Evolutionary conservation across 2,329 filamentous ascomycete genomes (phyloP).

Genomic region (Ploettnerulaceae sp.): DNA sequence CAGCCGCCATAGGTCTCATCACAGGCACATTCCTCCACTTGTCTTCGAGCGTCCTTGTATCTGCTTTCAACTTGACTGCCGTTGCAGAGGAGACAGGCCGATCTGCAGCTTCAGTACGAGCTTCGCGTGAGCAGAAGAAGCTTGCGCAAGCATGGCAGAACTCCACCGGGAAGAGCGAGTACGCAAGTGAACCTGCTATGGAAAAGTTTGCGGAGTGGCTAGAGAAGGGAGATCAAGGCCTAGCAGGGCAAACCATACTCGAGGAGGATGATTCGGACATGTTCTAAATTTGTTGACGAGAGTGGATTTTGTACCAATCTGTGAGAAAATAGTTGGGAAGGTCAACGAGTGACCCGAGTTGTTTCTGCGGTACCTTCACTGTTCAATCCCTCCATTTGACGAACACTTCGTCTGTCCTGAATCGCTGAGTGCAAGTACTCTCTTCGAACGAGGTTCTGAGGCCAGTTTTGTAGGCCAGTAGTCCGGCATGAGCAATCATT

Average conservation of each 20-base stretch:
- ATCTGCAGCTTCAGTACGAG: conserved; percentile 25
- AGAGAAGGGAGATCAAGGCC: conserved; percentile 36
- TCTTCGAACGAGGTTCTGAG: conserved; percentile 73
- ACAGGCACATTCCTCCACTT: conserved; percentile 57
- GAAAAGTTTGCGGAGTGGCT: conserved; percentile 30
- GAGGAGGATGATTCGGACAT: conserved; percentile 60
- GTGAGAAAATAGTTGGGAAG: no score
- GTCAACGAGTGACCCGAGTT: no score
- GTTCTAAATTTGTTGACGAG: conserved; percentile 20
- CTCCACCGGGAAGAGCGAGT: conserved; percentile 13
- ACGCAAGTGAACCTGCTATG: conserved; percentile 13
- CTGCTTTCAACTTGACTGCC: conserved; percentile 42
- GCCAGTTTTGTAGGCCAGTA: conserved; percentile 79
- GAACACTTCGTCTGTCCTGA: conserved; percentile 76
- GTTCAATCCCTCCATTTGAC: conserved; percentile 67
- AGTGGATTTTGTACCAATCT: no score
- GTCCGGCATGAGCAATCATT: conserved; percentile 96
- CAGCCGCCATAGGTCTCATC: conserved; percentile 60
- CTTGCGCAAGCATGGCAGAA: conserved; percentile 25
- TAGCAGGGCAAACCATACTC: conserved; percentile 63
- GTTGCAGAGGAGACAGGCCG: conserved; percentile 18
- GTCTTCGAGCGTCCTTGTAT: conserved; percentile 50
- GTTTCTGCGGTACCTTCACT: neutral
- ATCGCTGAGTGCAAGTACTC: conserved; percentile 78
- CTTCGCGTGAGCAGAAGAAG: conserved; percentile 26